Percentiles rank a stretch among this genome's conserved stretches.
These are phyloP conservation scores for Neurospora crassa DNA, from an alignment of 2,329 filamentous ascomycete species.

Conservation along the genomic window DNA sequence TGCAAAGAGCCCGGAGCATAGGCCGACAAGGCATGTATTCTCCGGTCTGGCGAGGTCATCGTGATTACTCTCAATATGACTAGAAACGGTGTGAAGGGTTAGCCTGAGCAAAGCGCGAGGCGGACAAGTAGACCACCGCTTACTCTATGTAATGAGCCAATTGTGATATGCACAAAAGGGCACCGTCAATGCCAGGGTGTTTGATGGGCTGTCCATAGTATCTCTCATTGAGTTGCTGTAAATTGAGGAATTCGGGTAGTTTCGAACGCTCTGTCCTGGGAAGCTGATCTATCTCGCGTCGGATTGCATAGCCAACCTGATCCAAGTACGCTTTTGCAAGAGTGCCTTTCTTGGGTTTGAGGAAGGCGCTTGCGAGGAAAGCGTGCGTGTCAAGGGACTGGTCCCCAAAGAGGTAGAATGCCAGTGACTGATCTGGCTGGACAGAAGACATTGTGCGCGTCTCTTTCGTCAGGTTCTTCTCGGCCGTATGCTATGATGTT, in stretches of 20 bases:
- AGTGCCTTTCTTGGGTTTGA: constrained; percentile 34
- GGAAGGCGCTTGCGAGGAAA: constrained; percentile 47
- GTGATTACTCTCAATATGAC: constrained; percentile 44
- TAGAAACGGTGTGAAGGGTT: constrained; percentile 16
- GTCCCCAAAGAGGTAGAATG: constrained; percentile 59
- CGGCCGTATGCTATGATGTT: background rate
- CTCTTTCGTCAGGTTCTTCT: background rate
- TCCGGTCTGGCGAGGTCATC: constrained; percentile 39
- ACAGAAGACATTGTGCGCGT: background rate
- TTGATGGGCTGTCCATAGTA: constrained; percentile 50
- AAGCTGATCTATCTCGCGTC: constrained; percentile 49
- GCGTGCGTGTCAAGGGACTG: constrained; percentile 59
- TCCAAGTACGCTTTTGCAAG: constrained; percentile 55
- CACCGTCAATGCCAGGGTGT: constrained; percentile 54
- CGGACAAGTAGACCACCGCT: constrained; percentile 19
- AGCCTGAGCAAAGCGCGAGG: constrained; percentile 3
- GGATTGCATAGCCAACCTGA: constrained; percentile 45
- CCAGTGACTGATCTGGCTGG: constrained; percentile 22
- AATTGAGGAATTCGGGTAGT: constrained; percentile 52
- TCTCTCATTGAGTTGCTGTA: constrained; percentile 55
- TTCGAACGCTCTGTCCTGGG: constrained; percentile 45
- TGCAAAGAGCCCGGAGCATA: constrained; percentile 63
- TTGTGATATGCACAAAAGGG: constrained; percentile 54
- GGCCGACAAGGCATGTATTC: constrained; percentile 48
- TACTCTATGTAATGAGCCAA: constrained; percentile 61